Evolutionary conservation across 352 stramenopile species (phyloP), one percentile per base, ranked within the genome.

Genomic region (Pythium sukuiense): DNA sequence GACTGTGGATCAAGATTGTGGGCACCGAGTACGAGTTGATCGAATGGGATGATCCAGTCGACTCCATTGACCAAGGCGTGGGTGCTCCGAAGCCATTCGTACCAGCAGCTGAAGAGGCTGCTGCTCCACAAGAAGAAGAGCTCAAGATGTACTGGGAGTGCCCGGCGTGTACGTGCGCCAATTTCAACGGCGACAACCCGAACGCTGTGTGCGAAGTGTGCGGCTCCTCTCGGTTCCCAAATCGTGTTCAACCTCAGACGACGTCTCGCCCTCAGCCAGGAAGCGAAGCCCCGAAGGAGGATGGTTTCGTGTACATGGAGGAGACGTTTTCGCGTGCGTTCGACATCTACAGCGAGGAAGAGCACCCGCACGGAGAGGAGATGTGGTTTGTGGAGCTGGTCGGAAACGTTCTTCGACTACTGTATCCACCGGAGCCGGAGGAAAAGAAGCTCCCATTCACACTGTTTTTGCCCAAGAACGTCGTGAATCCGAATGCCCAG

Each of bases 141-240:
- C 66, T 90, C 12, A 93, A 95, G 61, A 95, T 96, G 87, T 96
- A 95, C 61, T 96, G 88, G 88, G 86, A 93, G 56, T 96, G 88
- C 30, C 72, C 76, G 13, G 82, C 88, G 9, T 96, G 88, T 57
- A 96, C 88, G 11, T 94, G 79, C 63, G 82, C 87, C 13, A 96
- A 96, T 59, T 93, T 93, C 43, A 96, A 96, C 54, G 87, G 87
- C 26, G 85, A 96, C 58, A 89, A 92, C 53, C 81, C 81, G 13
- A 84, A 81, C 53, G 83, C 88, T 13, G 79, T 73, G 2, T 96
- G 88, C 53, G 81, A 95, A 18, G 88, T 96, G 6, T 96, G 88
- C 57, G 80, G 79, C 2, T 90, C 86, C 16, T 71, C 83, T 39
- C 58, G 69, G 1, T 60, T 69, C 11, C 55, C 74, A 67, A 49